Evolutionary conservation across 257 asterid species (phyloP).

Genomic region (Nicotiana otophora): DNA sequence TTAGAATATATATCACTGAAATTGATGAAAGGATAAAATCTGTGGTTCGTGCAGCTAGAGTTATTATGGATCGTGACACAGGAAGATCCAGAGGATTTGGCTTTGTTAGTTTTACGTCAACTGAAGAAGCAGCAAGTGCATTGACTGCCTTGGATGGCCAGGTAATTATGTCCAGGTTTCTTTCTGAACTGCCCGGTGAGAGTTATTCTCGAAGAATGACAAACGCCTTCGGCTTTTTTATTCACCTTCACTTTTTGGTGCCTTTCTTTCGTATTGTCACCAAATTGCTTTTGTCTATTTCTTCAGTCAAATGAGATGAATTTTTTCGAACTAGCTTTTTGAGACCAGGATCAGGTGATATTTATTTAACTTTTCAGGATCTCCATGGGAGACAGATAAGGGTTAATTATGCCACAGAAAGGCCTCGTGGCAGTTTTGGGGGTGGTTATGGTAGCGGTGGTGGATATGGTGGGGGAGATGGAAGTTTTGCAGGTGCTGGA

Average conservation of each 20-base stretch:
- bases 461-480: constrained; percentile 8
- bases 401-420: constrained; percentile 38
- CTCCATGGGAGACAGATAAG: constrained; percentile 35
- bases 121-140: constrained; percentile 74
- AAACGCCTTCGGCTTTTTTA: background rate
- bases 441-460: constrained; percentile 15
- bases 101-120: constrained; percentile 64
- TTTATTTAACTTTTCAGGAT: constrained; percentile 19
- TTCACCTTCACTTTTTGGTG: background rate
- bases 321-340: background rate
- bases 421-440: constrained; percentile 24
- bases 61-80: constrained; percentile 68
- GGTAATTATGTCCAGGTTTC: constrained; percentile 34
- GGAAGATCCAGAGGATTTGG: constrained; percentile 94
- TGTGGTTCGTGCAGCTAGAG: constrained; percentile 43
- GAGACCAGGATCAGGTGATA: background rate
- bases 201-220: background rate
- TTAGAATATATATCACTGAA: background rate
- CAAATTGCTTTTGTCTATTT: background rate
- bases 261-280: background rate
- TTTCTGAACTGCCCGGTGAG: background rate
- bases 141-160: constrained; percentile 76
- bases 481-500: background rate
- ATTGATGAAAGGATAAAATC: background rate
- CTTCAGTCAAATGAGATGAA: background rate